phyloP scores from a whole-genome alignment of 805 yeast genomes.

The Nakazawaea anatomiae region DNA sequence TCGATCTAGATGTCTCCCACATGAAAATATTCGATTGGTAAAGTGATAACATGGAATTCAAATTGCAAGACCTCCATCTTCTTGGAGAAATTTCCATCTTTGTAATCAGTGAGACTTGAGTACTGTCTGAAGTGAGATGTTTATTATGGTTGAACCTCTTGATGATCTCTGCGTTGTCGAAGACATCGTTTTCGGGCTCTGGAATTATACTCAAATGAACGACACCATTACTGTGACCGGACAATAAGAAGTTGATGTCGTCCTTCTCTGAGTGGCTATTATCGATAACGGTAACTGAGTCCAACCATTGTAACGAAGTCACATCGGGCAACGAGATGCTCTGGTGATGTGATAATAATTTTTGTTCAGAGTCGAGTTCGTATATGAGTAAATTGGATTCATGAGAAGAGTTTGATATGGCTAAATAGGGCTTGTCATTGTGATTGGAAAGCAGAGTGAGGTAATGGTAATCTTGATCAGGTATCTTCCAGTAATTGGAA shows the following conservation, averaged over 20 bases:
- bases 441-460: constrained; percentile 38
- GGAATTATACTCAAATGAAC: constrained; percentile 73
- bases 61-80: constrained; percentile 35
- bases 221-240: constrained; percentile 75
- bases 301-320: constrained; percentile 48
- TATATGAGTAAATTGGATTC: constrained; percentile 47
- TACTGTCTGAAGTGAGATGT: constrained; percentile 35
- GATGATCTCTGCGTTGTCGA: constrained; percentile 61
- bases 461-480: constrained; percentile 20
- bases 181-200: constrained; percentile 32
- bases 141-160: constrained; percentile 76
- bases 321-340: constrained; percentile 56
- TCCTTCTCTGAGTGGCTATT: constrained; percentile 19
- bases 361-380: constrained; percentile 32
- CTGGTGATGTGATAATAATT: constrained; percentile 47
- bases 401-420: constrained; percentile 44
- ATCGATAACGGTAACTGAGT: constrained; percentile 12
- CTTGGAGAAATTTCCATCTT: constrained; percentile 30
- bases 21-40: constrained; percentile 67
- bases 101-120: constrained; percentile 22
- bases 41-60: constrained; percentile 48
- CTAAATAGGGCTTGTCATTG: constrained; percentile 32
- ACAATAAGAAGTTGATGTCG: constrained; percentile 37
- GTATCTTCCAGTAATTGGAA: constrained; percentile 29
- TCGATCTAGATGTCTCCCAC: constrained; percentile 66